These are phyloP conservation scores for Thelonectria discophora DNA, from an alignment of 2,329 filamentous ascomycete genomes.

Conservation along the genomic window DNA sequence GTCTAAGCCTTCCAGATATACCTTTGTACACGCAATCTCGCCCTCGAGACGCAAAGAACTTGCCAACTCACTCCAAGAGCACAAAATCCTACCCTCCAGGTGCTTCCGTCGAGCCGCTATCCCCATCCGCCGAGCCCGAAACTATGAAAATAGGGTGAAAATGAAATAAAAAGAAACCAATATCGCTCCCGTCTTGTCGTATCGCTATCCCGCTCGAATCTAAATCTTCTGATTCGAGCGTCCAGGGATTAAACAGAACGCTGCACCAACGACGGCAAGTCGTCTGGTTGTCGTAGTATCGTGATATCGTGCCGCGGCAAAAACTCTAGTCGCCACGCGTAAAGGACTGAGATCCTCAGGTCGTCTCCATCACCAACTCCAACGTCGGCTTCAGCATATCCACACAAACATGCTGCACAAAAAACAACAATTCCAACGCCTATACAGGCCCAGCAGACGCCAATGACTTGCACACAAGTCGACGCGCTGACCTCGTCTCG, in stretches of 20 bases:
- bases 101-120: constrained; percentile 6
- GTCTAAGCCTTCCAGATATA: constrained; percentile 43
- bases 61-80: constrained; percentile 23
- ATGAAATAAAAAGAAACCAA: constrained; percentile 15
- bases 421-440: constrained; percentile 32
- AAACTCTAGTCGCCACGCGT: constrained; percentile 32
- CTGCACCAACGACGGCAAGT: constrained; percentile 31
- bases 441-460: constrained; percentile 31
- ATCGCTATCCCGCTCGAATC: constrained; percentile 22
- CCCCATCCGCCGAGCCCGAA: no score
- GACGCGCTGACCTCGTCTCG: constrained; percentile 30
- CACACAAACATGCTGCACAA: constrained; percentile 37
- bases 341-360: constrained; percentile 29
- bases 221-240: constrained; percentile 26
- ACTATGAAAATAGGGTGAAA: neutral
- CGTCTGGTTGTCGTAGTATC: constrained; percentile 43
- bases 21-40: constrained; percentile 45
- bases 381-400: constrained; percentile 29
- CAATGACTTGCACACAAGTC: constrained; percentile 47
- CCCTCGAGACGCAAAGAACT: constrained; percentile 38
- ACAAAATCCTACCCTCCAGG: constrained; percentile 14
- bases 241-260: constrained; percentile 38
- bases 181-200: constrained; percentile 20
- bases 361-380: constrained; percentile 24
- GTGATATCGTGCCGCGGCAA: constrained; percentile 41